A percentile compares a stretch with the other conserved stretches of the same genome.
Evolutionary conservation across 495 filamentous ascomycete genomes (phyloP).

Genomic region (Aspergillus cristatus): DNA sequence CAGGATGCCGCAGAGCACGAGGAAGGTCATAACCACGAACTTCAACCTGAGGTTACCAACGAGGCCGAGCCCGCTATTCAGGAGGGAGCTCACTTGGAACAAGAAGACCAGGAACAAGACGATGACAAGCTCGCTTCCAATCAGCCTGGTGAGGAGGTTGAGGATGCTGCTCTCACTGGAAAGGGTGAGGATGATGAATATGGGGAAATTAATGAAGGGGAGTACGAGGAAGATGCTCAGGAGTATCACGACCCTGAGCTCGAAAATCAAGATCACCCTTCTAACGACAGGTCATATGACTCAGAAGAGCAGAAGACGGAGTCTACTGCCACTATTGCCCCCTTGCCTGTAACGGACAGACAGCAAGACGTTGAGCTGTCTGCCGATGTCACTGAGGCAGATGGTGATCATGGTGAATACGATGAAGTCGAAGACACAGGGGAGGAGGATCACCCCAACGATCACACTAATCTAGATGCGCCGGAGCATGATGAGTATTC

Average conservation of each 20-base stretch:
- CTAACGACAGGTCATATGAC: slow-evolving; percentile 13
- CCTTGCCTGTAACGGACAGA: slow-evolving; percentile 9
- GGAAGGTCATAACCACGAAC: not conserved
- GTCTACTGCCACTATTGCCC: slow-evolving; percentile 22
- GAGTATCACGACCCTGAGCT: not conserved
- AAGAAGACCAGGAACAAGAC: slow-evolving; percentile 4
- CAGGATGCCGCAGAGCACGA: slow-evolving; percentile 4
- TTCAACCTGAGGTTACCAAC: not conserved
- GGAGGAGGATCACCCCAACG: slow-evolving; percentile 12
- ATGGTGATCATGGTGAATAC: slow-evolving; percentile 10
- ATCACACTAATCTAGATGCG: slow-evolving; percentile 6
- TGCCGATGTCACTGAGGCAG: slow-evolving; percentile 3
- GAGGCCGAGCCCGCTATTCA: no score
- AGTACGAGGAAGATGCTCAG: slow-evolving; percentile 1
- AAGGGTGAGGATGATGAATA: slow-evolving; percentile 3
- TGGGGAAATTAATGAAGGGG: no score
- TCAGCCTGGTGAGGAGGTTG: not conserved
- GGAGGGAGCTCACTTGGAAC: not conserved
- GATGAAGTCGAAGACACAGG: slow-evolving; percentile 8
- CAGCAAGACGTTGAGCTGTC: slow-evolving; percentile 10
- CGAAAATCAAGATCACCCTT: slow-evolving; percentile 1
- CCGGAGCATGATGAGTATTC: slow-evolving; percentile 5
- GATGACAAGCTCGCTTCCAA: not conserved
- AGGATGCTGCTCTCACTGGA: not conserved
- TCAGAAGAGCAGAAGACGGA: slow-evolving; percentile 23